These are phyloP conservation scores for Penicillium coffeae DNA, from an alignment of 495 filamentous ascomycete genomes.

Conservation along the genomic window DNA sequence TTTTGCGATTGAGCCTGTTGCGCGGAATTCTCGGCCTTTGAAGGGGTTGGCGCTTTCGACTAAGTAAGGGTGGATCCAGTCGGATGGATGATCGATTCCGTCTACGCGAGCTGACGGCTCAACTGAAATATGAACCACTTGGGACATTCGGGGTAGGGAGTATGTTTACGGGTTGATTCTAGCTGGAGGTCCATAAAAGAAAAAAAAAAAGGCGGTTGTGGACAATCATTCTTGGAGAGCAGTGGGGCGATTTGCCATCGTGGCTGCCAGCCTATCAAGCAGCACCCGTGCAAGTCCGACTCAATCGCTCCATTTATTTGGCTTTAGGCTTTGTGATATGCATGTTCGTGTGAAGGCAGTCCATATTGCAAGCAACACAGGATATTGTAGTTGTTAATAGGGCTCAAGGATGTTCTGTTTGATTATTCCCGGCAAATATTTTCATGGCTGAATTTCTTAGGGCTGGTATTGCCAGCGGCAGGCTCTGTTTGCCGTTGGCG, in stretches of 20 bases:
- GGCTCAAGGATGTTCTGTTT: too few relatives aligned
- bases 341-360: too few relatives aligned
- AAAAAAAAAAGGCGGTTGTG: too few relatives aligned
- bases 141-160: slow-evolving; percentile 11
- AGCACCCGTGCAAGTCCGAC: not conserved
- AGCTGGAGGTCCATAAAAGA: too few relatives aligned
- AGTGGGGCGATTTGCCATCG: not conserved
- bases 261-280: not conserved
- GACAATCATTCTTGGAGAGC: not conserved
- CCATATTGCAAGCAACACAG: too few relatives aligned
- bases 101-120: slow-evolving; percentile 12
- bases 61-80: slow-evolving; percentile 36
- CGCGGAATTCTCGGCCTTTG: slow-evolving; percentile 38
- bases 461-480: too few relatives aligned
- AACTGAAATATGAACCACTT: slow-evolving; percentile 21
- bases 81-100: slow-evolving; percentile 2
- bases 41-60: slow-evolving; percentile 25
- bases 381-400: too few relatives aligned
- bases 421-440: too few relatives aligned
- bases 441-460: too few relatives aligned
- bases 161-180: not conserved
- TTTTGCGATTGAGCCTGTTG: slow-evolving; percentile 22
- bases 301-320: not conserved
- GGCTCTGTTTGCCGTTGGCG: too few relatives aligned
- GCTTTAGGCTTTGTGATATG: not conserved